Evolutionary conservation across 805 yeast genomes (phyloP), one percentile per base, ranked within the genome.

Genomic region (Torulaspora quercuum): DNA sequence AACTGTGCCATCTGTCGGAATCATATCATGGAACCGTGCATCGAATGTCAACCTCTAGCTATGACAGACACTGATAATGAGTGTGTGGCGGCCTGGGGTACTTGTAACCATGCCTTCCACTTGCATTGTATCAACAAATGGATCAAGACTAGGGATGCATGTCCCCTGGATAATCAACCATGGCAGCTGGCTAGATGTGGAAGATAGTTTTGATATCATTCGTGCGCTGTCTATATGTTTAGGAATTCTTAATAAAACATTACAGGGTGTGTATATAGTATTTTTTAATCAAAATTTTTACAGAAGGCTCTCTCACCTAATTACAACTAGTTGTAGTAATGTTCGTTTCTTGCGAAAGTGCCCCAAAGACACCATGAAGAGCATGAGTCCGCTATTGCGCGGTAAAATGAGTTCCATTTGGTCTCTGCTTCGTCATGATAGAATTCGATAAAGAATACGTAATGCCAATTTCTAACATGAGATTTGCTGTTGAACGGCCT

Each of bases 1-100:
- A 87, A 86, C 37, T 92, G 99, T 70, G 97, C 99, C 25, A 92
- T 92, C 59, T 92, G 99, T 72, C 76, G 97, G 59, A 92, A 90
- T 63, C 97, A 90, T 64, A 74, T 92, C 49, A 92, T 92, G 99
- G 99, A 92, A 55, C 92, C 92, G 11, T 92, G 98, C 61, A 84
- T 92, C 48, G 97, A 89, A 61, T 92, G 99, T 60, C 95, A 87
- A 61, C 94, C 95, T 17, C 80, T 80, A 55, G 78, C 65, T 3
- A 76, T 77, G 60, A 75, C 76, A 23, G 69, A 68, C 11, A 65
- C 78, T 11, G 72, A 73, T 23, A 82, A 76, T 26, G 88, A 82
- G 50, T 92, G 99, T 67, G 80, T 84, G 27, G 92, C 96, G 7
- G 97, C 97, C 3, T 88, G 97, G 89, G 99, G 98, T 31, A 75